phyloP scores from a whole-genome alignment of 345 rosid genomes.

The Kernera saxatilis region DNA sequence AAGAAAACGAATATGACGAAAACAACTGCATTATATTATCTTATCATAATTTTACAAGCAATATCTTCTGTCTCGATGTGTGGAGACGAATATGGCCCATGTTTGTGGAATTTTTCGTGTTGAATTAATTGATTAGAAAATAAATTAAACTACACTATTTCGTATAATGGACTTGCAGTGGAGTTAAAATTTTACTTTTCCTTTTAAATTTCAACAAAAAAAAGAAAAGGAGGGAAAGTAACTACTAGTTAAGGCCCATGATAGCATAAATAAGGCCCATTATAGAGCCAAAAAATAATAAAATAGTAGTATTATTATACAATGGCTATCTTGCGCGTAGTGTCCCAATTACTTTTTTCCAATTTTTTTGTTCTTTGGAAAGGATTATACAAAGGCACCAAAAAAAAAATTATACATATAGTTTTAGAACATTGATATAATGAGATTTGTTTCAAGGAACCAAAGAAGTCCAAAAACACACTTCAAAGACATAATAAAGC shows the following conservation, averaged over 20 bases:
- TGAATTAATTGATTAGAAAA: neutral
- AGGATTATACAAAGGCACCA: neutral
- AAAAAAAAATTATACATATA: too few relatives aligned
- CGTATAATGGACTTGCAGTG: neutral
- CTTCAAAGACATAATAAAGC: neutral
- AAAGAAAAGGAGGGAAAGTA: neutral
- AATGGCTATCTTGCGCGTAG: too few relatives aligned
- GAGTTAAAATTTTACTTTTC: neutral
- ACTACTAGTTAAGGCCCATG: neutral
- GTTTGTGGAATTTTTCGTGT: slow-evolving; percentile 6
- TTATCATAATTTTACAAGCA: slow-evolving; percentile 10
- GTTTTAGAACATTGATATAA: neutral
- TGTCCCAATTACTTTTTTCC: too few relatives aligned
- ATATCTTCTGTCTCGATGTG: slow-evolving; percentile 18
- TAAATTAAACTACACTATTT: neutral
- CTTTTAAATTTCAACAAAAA: neutral
- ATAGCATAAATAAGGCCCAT: neutral
- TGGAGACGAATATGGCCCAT: slow-evolving; percentile 16
- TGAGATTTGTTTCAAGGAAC: neutral
- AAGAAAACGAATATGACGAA: slow-evolving; percentile 26
- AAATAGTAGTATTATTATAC: too few relatives aligned
- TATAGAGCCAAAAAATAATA: too few relatives aligned
- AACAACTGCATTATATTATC: slow-evolving; percentile 11
- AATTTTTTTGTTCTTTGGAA: neutral
- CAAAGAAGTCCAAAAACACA: neutral